These are phyloP conservation scores for Penicillium arizonense DNA, from an alignment of 495 filamentous ascomycete genomes.

Conservation along the genomic window DNA sequence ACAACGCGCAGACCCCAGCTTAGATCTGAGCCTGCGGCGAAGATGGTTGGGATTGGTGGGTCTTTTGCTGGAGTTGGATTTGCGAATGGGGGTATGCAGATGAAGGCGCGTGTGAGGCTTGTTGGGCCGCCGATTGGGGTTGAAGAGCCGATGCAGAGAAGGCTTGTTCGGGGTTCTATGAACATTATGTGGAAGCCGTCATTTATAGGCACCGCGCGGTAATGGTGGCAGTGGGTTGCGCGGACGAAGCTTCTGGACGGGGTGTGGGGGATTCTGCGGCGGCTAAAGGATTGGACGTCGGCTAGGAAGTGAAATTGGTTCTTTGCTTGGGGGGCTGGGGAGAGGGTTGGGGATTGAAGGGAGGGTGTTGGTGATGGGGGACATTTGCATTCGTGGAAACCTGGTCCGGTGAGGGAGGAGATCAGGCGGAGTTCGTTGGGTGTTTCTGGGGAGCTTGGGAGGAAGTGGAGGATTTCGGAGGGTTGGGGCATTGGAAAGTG, in stretches of 20 bases:
- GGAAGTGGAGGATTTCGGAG: slow-evolving; percentile 65
- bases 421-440: slow-evolving; percentile 60
- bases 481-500: slow-evolving; percentile 67
- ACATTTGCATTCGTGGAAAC: slow-evolving; percentile 33
- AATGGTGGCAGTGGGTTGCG: slow-evolving; percentile 58
- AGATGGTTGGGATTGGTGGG: slow-evolving; percentile 47
- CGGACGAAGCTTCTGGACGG: slow-evolving; percentile 32
- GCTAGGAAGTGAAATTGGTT: slow-evolving; percentile 34
- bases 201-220: slow-evolving; percentile 64
- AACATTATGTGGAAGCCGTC: slow-evolving; percentile 71
- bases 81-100: slow-evolving; percentile 37
- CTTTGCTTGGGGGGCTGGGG: slow-evolving; percentile 19
- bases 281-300: slow-evolving; percentile 27
- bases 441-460: slow-evolving; percentile 51
- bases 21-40: slow-evolving; percentile 60
- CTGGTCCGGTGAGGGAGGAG: slow-evolving; percentile 57
- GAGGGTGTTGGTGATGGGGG: slow-evolving; percentile 5
- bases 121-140: slow-evolving; percentile 56
- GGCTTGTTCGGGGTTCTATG: slow-evolving; percentile 58
- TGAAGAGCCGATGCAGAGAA: slow-evolving; percentile 67
- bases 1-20: slow-evolving; percentile 61
- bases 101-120: slow-evolving; percentile 43
- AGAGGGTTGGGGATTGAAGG: neutral
- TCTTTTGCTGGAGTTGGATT: slow-evolving; percentile 35
- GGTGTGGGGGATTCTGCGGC: slow-evolving; percentile 22